Evolutionary conservation across 2,329 filamentous ascomycete species (phyloP), one percentile per base, ranked within the genome.

Genomic region (Drechslerella coelobrocha): DNA sequence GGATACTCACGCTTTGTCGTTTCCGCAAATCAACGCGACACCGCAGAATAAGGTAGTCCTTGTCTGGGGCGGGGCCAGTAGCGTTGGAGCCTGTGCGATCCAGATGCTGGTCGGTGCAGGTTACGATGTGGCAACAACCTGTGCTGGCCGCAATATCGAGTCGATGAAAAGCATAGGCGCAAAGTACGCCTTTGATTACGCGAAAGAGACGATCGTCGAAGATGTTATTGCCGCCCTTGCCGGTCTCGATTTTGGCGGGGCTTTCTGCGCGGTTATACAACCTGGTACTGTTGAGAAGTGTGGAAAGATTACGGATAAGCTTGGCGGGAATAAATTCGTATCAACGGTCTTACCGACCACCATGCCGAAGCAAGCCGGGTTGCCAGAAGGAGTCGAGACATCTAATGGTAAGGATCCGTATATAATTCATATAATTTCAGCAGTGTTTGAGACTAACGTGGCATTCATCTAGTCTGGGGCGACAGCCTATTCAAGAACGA

Each of bases 21-120:
- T 74, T 7, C 57, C 57, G 12, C 47, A 53, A 19, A 31, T 61
- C 2, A 31, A 41, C 17, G 21, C 57, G 10, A 17, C 39, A 5
- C 10, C 29, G 1, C 76, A 73, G 3, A 77, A 76, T 14, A 77
- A 80, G 52, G 74, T 77, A 50, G 39, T 82, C 0, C 73, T 85
- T 3, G 75, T 85, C 12, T 85, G 82, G 81, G 83, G 83, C n/a
- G 84, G 83, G 0, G 79, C 81, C 1, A 80, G 81, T 0, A 79
- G 78, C 14, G 81, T 83, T 0, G 82, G 83, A 0, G 79, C 79
- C 41, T 80, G 79, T 45, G 81, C 80, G 0, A 79, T 83, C 9
- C 83, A 84, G 68, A 76, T 84, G 0, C 79, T 79, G 0, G 75
- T 77, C 4, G 79, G 78, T 0, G 78, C 80, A 0, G 82, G 82